These are phyloP conservation scores for Phytophthora hibernalis DNA, from an alignment of 352 stramenopile species.

Conservation along the genomic window DNA sequence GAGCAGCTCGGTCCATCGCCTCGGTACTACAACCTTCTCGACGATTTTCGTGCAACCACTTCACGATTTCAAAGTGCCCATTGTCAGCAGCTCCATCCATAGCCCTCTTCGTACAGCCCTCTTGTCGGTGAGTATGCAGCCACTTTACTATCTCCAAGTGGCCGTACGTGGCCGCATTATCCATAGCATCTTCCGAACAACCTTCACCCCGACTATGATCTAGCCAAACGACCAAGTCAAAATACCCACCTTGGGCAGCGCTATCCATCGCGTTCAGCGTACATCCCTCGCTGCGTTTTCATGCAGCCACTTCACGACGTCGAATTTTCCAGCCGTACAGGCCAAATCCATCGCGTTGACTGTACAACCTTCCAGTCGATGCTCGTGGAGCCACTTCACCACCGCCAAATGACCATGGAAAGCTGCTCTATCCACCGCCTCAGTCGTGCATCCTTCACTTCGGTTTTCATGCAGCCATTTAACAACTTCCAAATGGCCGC, in stretches of 20 bases:
- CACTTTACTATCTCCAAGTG: slow-evolving; percentile 1
- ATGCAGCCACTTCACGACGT: slow-evolving; percentile 4
- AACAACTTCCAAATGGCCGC: not conserved
- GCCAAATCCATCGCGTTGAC: not conserved
- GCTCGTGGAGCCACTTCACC: not conserved
- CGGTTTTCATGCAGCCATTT: not conserved
- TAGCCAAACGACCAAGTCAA: not conserved
- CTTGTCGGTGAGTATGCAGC: not conserved
- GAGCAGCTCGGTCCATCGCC: no score
- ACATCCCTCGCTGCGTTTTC: not conserved
- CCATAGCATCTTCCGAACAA: slow-evolving; percentile 1
- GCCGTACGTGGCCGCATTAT: not conserved
- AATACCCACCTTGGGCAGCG: not conserved
- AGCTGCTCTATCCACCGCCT: no score
- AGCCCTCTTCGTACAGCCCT: not conserved
- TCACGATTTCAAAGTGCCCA: not conserved
- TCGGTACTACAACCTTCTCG: no score
- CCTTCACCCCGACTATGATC: not conserved
- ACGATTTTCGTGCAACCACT: not conserved
- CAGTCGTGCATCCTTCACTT: not conserved
- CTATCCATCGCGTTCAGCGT: not conserved
- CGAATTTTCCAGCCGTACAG: not conserved
- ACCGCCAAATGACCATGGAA: no score
- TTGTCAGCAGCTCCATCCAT: not conserved
- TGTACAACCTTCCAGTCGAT: slow-evolving; percentile 1